These are phyloP conservation scores for Pouteria glomerata DNA, from an alignment of 148 eudicot genomes.

Conservation along the genomic window DNA sequence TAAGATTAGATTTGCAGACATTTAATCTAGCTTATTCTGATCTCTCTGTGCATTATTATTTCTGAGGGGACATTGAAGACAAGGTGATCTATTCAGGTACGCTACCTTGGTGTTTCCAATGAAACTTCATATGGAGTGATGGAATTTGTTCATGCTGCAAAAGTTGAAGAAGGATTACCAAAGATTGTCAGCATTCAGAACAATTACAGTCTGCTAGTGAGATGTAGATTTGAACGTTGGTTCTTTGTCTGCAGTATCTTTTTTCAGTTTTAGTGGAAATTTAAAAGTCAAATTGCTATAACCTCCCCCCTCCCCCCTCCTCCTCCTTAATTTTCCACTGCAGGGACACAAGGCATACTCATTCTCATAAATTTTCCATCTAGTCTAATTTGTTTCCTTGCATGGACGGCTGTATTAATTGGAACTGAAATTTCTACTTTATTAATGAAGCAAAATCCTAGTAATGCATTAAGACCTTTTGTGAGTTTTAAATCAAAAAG, in stretches of 20 bases:
- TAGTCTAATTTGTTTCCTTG: not conserved
- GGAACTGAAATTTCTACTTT: not conserved
- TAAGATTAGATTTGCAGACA: not conserved
- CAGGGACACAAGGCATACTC: not conserved
- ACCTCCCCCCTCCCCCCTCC: not conserved
- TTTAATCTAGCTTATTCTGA: constrained; percentile 1
- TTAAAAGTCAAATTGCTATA: constrained; percentile 3
- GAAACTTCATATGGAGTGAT: constrained; percentile 97
- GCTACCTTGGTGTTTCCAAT: constrained; percentile 92
- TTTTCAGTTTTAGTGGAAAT: not conserved
- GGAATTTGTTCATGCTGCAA: constrained; percentile 95
- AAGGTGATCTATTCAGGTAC: constrained; percentile 42
- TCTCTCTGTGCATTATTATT: not conserved
- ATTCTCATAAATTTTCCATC: not conserved
- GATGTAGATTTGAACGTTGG: constrained; percentile 83
- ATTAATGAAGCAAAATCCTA: not conserved
- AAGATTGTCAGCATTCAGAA: constrained; percentile 94
- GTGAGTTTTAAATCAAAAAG: not conserved
- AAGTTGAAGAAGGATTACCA: constrained; percentile 79
- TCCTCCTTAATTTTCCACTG: not conserved
- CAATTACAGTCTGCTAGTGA: constrained; percentile 66
- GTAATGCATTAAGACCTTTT: not conserved
- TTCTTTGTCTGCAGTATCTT: constrained; percentile 6
- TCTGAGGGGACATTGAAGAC: not conserved
- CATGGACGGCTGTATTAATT: not conserved